These are phyloP conservation scores for Raffaelea albimanens DNA, from an alignment of 2,329 filamentous ascomycete genomes.

Conservation along the genomic window DNA sequence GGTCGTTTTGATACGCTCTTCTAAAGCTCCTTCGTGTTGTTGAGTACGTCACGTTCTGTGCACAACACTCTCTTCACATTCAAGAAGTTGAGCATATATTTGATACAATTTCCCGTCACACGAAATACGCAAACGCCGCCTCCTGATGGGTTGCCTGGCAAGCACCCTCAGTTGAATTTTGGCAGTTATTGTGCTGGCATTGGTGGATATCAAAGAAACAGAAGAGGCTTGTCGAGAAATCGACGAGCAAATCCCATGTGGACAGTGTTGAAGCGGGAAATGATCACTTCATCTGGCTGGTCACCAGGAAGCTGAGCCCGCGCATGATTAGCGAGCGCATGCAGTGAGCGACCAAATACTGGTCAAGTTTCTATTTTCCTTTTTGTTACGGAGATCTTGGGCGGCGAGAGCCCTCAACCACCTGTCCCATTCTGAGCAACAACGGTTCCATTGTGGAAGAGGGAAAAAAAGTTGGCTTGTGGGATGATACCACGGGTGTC, in stretches of 20 bases:
- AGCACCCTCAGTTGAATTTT: conserved; percentile 29
- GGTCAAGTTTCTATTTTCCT: conserved; percentile 1
- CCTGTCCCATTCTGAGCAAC: conserved; percentile 6
- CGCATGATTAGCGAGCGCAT: conserved; percentile 31
- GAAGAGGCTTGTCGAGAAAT: conserved; percentile 5
- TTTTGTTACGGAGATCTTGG: not conserved
- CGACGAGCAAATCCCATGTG: conserved; percentile 1
- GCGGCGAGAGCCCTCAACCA: not conserved
- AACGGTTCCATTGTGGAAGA: not conserved
- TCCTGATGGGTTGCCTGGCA: conserved; percentile 46
- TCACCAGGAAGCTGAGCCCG: conserved; percentile 20
- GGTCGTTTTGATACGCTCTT: conserved; percentile 15
- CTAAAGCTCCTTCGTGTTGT: conserved; percentile 28
- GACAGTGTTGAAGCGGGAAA: conserved; percentile 7
- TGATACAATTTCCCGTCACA: not conserved
- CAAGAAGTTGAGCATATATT: conserved; percentile 45
- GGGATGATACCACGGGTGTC: not conserved
- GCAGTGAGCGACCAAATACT: conserved; percentile 37
- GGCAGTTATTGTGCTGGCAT: conserved; percentile 6
- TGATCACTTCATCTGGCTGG: conserved; percentile 13
- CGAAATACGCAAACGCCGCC: conserved; percentile 14
- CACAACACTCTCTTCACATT: not conserved
- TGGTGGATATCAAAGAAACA: conserved; percentile 2
- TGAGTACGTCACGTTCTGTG: conserved; percentile 18
- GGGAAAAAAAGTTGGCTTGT: not conserved